These are phyloP conservation scores for Suhomyces kunorum DNA, from an alignment of 1,139 yeast genomes.

Conservation along the genomic window DNA sequence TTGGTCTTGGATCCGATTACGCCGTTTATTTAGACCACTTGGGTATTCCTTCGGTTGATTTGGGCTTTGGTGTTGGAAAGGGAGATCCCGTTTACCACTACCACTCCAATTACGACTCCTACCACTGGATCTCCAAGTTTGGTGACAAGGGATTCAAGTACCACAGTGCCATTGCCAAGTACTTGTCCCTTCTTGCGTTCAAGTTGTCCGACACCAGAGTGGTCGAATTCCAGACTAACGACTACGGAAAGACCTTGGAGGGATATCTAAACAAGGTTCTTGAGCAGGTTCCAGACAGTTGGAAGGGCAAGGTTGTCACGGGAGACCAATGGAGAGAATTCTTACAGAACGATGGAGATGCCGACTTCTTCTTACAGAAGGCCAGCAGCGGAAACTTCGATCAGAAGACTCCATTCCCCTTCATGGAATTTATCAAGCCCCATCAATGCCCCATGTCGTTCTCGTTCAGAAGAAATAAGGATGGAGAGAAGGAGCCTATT, in stretches of 20 bases:
- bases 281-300: constrained; percentile 31
- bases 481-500: background rate
- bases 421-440: constrained; percentile 26
- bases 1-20: constrained; percentile 51
- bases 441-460: constrained; percentile 23
- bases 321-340: constrained; percentile 22
- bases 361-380: constrained; percentile 24
- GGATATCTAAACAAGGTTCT: constrained; percentile 33
- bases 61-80: constrained; percentile 36
- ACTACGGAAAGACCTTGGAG: constrained; percentile 38
- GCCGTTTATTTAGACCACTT: constrained; percentile 51
- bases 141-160: constrained; percentile 56
- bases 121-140: constrained; percentile 54
- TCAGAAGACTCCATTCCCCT: constrained; percentile 20
- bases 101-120: constrained; percentile 63
- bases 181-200: constrained; percentile 55
- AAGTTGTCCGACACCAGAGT: constrained; percentile 58
- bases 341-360: constrained; percentile 19
- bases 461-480: constrained; percentile 8
- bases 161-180: constrained; percentile 61
- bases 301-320: constrained; percentile 18
- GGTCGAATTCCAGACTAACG: constrained; percentile 37
- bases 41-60: constrained; percentile 47
- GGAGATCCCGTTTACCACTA: constrained; percentile 52
- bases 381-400: constrained; percentile 26